Conservation (phyloP, 1,284 basidiomycete genomes). For the Amylostereum chailletii region DNA sequence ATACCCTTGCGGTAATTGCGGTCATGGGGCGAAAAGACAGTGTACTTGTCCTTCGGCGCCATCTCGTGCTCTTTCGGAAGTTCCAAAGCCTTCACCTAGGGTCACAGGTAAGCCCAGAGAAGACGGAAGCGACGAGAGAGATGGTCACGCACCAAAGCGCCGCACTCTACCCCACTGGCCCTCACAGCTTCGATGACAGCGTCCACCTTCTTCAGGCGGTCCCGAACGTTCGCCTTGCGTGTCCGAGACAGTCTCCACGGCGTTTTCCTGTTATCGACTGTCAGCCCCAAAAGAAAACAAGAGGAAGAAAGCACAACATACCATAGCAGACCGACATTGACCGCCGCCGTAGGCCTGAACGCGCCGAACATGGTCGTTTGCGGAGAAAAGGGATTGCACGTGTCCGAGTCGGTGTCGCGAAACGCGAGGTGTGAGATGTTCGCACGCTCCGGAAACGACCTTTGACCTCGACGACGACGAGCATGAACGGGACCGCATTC, state of each 20-base stretch:
- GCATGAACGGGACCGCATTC: conserved; percentile 11
- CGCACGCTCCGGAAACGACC: not conserved
- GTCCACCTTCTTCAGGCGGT: conserved; percentile 89
- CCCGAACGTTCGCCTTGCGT: conserved; percentile 85
- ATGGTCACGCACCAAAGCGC: conserved; percentile 54
- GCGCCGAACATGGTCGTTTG: conserved; percentile 60
- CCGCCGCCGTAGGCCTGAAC: conserved; percentile 60
- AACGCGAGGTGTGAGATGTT: not conserved
- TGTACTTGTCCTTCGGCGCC: conserved; percentile 90
- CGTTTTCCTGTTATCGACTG: conserved; percentile 65
- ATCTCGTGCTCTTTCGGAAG: conserved; percentile 87
- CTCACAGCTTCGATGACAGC: conserved; percentile 84
- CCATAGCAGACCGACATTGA: conserved; percentile 74
- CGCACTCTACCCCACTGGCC: conserved; percentile 72
- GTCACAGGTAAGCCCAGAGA: conserved; percentile 1
- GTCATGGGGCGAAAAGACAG: conserved; percentile 70
- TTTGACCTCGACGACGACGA: conserved; percentile 2
- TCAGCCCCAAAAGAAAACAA: not conserved
- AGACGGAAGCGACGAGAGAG: not conserved
- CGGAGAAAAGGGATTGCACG: not conserved
- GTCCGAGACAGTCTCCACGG: conserved; percentile 90
- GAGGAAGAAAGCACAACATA: conserved; percentile 22
- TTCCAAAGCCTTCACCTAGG: conserved; percentile 57
- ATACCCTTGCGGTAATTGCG: conserved; percentile 87
- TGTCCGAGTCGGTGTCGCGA: not conserved